phyloP scores from a whole-genome alignment of 768 basidiomycete species.

The Sporobolomyces roseus region DNA sequence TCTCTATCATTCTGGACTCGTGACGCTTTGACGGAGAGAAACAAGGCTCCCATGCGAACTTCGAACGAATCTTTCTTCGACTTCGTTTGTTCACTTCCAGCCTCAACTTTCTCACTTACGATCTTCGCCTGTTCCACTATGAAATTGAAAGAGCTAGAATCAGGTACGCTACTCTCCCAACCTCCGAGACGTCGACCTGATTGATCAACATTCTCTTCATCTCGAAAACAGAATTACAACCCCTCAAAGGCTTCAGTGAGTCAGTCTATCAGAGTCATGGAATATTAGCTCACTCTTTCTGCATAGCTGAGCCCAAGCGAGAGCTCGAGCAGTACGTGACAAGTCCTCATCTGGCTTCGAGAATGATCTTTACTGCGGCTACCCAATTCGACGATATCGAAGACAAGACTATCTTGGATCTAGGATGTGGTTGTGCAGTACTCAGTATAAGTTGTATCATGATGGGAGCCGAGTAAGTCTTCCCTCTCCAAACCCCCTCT shows the following conservation, averaged over 20 bases:
- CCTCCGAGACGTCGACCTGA: not conserved
- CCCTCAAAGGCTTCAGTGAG: slow-evolving; percentile 41
- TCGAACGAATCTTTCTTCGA: no score
- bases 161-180: not conserved
- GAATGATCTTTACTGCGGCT: slow-evolving; percentile 45
- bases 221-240: slow-evolving; percentile 35
- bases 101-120: not conserved
- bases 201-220: not conserved
- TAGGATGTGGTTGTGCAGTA: slow-evolving; percentile 43
- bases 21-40: no score
- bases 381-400: slow-evolving; percentile 43
- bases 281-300: not conserved
- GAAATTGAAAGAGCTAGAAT: slow-evolving; percentile 45
- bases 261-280: not conserved
- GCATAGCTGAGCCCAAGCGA: slow-evolving; percentile 17
- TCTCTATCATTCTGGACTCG: no score
- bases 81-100: not conserved
- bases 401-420: slow-evolving; percentile 42
- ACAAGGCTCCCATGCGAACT: no score
- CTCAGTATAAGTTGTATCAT: slow-evolving; percentile 42
- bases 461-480: slow-evolving; percentile 41
- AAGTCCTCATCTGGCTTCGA: slow-evolving; percentile 40
- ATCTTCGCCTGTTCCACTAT: slow-evolving; percentile 1
- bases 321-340: slow-evolving; percentile 44
- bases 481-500: not conserved